Conservation (phyloP, 2,329 filamentous ascomycete genomes). For the Neopestalotiopsis sp. region DNA sequence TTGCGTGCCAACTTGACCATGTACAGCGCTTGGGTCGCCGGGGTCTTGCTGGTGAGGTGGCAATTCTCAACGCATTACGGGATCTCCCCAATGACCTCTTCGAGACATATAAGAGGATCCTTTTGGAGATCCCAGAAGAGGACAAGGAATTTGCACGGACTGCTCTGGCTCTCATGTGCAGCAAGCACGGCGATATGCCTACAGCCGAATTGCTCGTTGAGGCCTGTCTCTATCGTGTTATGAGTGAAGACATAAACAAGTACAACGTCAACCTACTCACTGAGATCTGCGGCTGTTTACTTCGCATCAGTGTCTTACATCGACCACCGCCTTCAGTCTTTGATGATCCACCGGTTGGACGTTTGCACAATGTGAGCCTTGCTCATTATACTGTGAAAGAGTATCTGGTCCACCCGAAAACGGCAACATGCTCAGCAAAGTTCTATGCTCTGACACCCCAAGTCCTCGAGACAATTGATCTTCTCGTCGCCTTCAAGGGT, state of each 20-base stretch:
- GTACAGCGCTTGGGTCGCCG: slow-evolving; percentile 23
- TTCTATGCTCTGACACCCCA: slow-evolving; percentile 28
- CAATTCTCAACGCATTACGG: slow-evolving; percentile 22
- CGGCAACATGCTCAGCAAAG: slow-evolving; percentile 22
- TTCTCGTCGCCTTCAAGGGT: slow-evolving; percentile 25
- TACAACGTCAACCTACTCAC: slow-evolving; percentile 24
- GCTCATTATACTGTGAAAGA: slow-evolving; percentile 35
- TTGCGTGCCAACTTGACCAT: slow-evolving; percentile 32
- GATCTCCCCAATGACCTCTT: slow-evolving; percentile 30
- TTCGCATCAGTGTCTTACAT: slow-evolving; percentile 24
- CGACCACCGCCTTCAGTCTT: slow-evolving; percentile 12
- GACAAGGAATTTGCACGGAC: slow-evolving; percentile 30
- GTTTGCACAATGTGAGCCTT: slow-evolving; percentile 21
- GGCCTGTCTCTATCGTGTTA: slow-evolving; percentile 30
- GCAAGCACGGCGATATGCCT: slow-evolving; percentile 26
- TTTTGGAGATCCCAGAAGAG: slow-evolving; percentile 23
- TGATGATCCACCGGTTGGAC: too few relatives aligned
- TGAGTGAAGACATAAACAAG: slow-evolving; percentile 20
- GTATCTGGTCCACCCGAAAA: slow-evolving; percentile 27
- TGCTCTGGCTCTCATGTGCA: slow-evolving; percentile 33
- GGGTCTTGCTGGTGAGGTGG: slow-evolving; percentile 8
- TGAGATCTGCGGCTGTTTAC: slow-evolving; percentile 29
- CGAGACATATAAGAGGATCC: slow-evolving; percentile 32
- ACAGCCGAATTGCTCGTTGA: slow-evolving; percentile 30
- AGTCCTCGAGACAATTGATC: slow-evolving; percentile 18